Conservation (phyloP, 345 rosid genomes). For the Aquilaria sinensis region DNA sequence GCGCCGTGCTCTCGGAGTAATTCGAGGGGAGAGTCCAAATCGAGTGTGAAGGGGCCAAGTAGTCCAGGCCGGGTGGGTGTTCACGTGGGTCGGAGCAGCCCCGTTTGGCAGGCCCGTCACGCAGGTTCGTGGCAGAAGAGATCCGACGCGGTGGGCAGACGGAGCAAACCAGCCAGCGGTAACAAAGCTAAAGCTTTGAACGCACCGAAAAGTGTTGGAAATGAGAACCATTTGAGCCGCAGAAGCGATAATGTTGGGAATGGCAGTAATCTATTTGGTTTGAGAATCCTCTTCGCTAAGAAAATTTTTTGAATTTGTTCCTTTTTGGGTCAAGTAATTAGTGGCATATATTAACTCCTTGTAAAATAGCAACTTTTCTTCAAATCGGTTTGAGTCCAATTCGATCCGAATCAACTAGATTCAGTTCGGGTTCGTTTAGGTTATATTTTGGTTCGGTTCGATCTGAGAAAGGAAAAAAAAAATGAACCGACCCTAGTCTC, state of each 20-base stretch:
- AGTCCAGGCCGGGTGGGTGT: constrained; percentile 67
- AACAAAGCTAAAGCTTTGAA: constrained; percentile 17
- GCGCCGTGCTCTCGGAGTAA: constrained; percentile 85
- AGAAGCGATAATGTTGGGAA: constrained; percentile 23
- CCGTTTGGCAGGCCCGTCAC: constrained; percentile 69
- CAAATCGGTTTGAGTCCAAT: too few species aligned
- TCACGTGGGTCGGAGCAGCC: constrained; percentile 65
- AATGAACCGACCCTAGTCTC: too few species aligned
- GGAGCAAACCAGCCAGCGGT: constrained; percentile 13
- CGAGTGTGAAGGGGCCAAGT: constrained; percentile 68
- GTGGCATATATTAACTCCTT: not conserved
- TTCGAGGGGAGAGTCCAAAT: too few species aligned
- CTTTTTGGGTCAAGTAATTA: not conserved
- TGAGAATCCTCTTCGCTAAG: constrained; percentile 6
- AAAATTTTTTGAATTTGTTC: constrained; percentile 22
- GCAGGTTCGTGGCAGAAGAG: too few species aligned
- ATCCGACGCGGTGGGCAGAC: too few species aligned
- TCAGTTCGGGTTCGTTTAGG: too few species aligned
- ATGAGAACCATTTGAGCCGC: constrained; percentile 19
- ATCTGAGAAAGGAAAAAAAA: too few species aligned
- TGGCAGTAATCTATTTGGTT: constrained; percentile 8
- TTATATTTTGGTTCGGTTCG: too few species aligned
- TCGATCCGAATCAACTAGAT: too few species aligned
- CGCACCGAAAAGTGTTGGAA: not conserved
- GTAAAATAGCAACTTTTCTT: not conserved